Base-by-base conservation (phyloP, 768 basidiomycete genomes). In the Kwoniella shandongensis region DNA sequence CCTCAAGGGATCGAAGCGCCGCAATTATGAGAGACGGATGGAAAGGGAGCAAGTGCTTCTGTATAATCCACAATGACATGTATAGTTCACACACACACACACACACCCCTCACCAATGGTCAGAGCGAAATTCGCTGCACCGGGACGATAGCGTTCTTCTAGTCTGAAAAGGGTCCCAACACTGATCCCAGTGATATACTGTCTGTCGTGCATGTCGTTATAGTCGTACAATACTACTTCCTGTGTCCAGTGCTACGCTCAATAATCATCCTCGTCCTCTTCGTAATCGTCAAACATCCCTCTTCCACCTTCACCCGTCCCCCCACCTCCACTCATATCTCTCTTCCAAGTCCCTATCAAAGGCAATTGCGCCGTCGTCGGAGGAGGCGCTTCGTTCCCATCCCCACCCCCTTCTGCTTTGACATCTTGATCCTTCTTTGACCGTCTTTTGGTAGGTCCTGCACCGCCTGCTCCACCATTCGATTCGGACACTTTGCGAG, bases 231-330 rank as follows among this genome's bases (percentile, higher is more conserved):
- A 32, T 32, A 13, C 32, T 13, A 13, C 32, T 32, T 32, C 32
- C n/a, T n/a, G n/a, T n/a, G n/a, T n/a, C n/a, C n/a, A n/a, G n/a
- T n/a, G n/a, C n/a, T n/a, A n/a, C n/a, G n/a, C n/a, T 32, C 32
- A 72, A 51, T 70, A 69, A 67, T 79, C 79, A 57, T 78, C 77
- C 38, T 77, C 70, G 23, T 75, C 66, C 38, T 72, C 79, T 12
- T 65, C 76, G 40, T 74, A 78, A 42, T 73, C 70, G 26, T 76
- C 76, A 40, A 59, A 76, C 45, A 69, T 77, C 27, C 65, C 74
- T 52, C 57, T 76, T 6, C 73, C 75, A 44, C 80, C 79, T 29
- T 61, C 50, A 70, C 78, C 67, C 64, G 72, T 68, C 54, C 77
- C 59, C 76, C 79, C 42, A 68, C 78, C 4, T 72, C 77, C 57